Percentiles rank a stretch among this genome's conserved stretches.
These are phyloP conservation scores for Selenicereus undatus DNA, from an alignment of 148 eudicot species.

Conservation along the genomic window DNA sequence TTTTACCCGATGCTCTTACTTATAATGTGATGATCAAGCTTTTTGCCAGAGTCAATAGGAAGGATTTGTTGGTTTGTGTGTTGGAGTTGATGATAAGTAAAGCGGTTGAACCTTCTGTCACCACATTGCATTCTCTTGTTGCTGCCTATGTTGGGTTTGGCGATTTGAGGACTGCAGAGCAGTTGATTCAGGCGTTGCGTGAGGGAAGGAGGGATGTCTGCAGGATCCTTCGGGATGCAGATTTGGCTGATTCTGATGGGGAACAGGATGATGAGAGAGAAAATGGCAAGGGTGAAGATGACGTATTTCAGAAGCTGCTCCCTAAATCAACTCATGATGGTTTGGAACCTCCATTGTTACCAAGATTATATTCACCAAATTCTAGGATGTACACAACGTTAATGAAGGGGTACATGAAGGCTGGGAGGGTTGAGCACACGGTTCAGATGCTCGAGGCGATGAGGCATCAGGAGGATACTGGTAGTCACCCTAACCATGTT, in stretches of 20 bases:
- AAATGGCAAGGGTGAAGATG: conserved; percentile 15
- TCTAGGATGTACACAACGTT: conserved; percentile 84
- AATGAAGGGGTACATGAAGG: conserved; percentile 97
- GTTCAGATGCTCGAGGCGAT: conserved; percentile 87
- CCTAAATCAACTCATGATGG: conserved; percentile 32
- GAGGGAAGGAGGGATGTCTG: conserved; percentile 76
- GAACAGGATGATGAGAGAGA: conserved; percentile 16
- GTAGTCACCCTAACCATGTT: conserved; percentile 84
- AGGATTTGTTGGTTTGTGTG: conserved; percentile 76
- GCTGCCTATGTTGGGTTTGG: conserved; percentile 94
- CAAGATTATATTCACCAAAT: conserved; percentile 47
- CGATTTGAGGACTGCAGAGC: conserved; percentile 70
- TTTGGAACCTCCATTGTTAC: conserved; percentile 58
- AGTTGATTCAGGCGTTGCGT: conserved; percentile 82
- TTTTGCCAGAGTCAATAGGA: conserved; percentile 64
- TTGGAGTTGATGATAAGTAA: conserved; percentile 58
- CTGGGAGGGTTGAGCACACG: conserved; percentile 71
- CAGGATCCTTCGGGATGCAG: conserved; percentile 48
- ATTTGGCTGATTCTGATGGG: conserved; percentile 21
- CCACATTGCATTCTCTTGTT: conserved; percentile 83
- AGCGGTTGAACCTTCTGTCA: conserved; percentile 59
- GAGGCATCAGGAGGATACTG: conserved; percentile 69
- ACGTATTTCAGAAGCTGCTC: conserved; percentile 56
- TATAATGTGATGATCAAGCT: conserved; percentile 88
- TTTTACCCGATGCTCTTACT: conserved; percentile 73